These are phyloP conservation scores for Anisodus acutangulus DNA, from an alignment of 257 asterid species.

Conservation along the genomic window DNA sequence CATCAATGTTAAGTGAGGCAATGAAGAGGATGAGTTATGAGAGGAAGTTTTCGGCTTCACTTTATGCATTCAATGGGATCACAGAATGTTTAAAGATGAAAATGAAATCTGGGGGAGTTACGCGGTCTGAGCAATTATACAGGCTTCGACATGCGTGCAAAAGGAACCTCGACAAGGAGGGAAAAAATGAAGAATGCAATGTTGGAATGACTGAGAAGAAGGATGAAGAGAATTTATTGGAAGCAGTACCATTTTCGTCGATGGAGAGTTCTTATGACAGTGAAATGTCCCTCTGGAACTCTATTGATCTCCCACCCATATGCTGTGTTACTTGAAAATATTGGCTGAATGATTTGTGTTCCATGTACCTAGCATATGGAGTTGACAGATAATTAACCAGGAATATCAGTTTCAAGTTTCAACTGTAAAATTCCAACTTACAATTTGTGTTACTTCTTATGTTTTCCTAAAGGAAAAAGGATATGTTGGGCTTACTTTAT, in stretches of 20 bases:
- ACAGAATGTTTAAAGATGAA: constrained; percentile 66
- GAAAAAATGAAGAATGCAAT: not conserved
- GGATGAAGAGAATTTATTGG: constrained; percentile 21
- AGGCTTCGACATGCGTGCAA: constrained; percentile 56
- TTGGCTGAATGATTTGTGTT: not conserved
- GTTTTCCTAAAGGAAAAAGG: not conserved
- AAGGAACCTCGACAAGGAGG: constrained; percentile 35
- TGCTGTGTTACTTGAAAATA: constrained; percentile 42
- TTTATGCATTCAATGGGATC: constrained; percentile 76
- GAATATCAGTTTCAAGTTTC: not conserved
- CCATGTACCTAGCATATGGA: too few relatives aligned
- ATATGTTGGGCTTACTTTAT: not conserved
- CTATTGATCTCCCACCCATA: constrained; percentile 51
- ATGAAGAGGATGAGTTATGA: constrained; percentile 75
- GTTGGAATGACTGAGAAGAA: constrained; percentile 23
- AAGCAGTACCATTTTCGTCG: not conserved
- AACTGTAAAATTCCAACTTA: not conserved
- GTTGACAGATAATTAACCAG: not conserved
- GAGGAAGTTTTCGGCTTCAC: constrained; percentile 75
- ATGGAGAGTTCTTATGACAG: constrained; percentile 28
- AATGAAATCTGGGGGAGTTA: constrained; percentile 38
- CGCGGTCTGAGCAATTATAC: constrained; percentile 45
- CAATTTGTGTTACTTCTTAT: not conserved
- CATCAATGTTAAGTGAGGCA: constrained; percentile 55
- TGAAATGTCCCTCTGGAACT: constrained; percentile 51